Conservation (phyloP, 23 red algal species). For the Agarophyton chilense region DNA sequence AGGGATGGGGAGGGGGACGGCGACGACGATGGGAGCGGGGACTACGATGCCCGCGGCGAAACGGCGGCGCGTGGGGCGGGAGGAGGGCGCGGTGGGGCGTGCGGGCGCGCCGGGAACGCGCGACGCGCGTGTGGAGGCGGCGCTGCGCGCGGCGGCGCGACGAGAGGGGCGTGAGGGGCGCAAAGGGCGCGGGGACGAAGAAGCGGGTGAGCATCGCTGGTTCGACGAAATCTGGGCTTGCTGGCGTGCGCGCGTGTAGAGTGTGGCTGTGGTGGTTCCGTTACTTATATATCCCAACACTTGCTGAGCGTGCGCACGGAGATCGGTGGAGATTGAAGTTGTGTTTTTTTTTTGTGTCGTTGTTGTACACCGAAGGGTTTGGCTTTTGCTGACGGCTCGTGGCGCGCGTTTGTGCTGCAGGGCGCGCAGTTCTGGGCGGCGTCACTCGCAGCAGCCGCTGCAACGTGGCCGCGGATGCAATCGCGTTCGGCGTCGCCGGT, state of each 20-base stretch:
- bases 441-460: too few relatives aligned
- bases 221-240: constrained; percentile 22
- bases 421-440: too few relatives aligned
- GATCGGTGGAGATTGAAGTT: neutral
- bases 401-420: too few relatives aligned
- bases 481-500: neutral
- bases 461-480: neutral
- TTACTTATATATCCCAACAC: too few relatives aligned
- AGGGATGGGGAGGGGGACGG: too few relatives aligned
- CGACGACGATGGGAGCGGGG: neutral
- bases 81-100: neutral
- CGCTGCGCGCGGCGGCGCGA: constrained; percentile 5
- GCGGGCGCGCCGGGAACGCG: neutral
- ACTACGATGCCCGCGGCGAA: too few relatives aligned
- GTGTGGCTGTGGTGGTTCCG: too few relatives aligned
- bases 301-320: neutral
- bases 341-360: neutral
- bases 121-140: neutral
- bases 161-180: neutral
- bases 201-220: neutral
- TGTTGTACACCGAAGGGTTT: too few relatives aligned
- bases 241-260: neutral
- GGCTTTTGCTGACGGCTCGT: too few relatives aligned
- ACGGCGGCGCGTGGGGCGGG: neutral
- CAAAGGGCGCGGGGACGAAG: neutral